Conservation (phyloP, 768 basidiomycete genomes). For the Pisolithus marmoratus region DNA sequence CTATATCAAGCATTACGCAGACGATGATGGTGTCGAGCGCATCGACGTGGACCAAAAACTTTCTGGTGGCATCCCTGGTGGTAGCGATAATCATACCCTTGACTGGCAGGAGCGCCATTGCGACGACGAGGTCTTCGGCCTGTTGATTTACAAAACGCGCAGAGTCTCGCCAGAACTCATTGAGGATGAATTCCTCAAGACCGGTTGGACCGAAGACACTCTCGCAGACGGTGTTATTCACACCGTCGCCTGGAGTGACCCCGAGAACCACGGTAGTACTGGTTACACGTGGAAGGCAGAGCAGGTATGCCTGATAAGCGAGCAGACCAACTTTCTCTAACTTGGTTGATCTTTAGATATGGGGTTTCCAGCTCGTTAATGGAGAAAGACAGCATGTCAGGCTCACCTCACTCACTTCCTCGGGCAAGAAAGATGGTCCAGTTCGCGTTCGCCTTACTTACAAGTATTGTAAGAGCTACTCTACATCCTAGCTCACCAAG, state of each 20-base stretch:
- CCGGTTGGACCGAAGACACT: slow-evolving; percentile 40
- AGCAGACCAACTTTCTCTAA: background rate
- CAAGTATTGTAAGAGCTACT: slow-evolving; percentile 51
- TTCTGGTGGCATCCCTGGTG: slow-evolving; percentile 56
- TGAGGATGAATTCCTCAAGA: slow-evolving; percentile 36
- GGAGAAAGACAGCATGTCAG: slow-evolving; percentile 57
- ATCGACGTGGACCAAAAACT: slow-evolving; percentile 64
- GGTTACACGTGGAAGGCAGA: slow-evolving; percentile 54
- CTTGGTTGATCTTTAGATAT: slow-evolving; percentile 29
- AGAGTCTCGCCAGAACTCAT: slow-evolving; percentile 44
- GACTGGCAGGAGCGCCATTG: slow-evolving; percentile 48
- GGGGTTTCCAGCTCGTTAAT: slow-evolving; percentile 61
- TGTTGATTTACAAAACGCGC: slow-evolving; percentile 48
- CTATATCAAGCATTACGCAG: slow-evolving; percentile 56
- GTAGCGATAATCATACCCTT: slow-evolving; percentile 51
- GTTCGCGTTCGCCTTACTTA: slow-evolving; percentile 57
- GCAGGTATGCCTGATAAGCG: slow-evolving; percentile 42
- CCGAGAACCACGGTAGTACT: slow-evolving; percentile 47
- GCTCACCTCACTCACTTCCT: slow-evolving; percentile 59
- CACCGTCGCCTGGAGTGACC: slow-evolving; percentile 49
- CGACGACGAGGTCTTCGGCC: slow-evolving; percentile 60
- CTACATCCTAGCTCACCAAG: background rate
- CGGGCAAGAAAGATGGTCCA: slow-evolving; percentile 41
- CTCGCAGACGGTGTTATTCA: slow-evolving; percentile 30
- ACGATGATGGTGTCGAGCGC: slow-evolving; percentile 53